Evolutionary conservation across 306 rosid species (phyloP).

Genomic region (Psophocarpus tetragonolobus): DNA sequence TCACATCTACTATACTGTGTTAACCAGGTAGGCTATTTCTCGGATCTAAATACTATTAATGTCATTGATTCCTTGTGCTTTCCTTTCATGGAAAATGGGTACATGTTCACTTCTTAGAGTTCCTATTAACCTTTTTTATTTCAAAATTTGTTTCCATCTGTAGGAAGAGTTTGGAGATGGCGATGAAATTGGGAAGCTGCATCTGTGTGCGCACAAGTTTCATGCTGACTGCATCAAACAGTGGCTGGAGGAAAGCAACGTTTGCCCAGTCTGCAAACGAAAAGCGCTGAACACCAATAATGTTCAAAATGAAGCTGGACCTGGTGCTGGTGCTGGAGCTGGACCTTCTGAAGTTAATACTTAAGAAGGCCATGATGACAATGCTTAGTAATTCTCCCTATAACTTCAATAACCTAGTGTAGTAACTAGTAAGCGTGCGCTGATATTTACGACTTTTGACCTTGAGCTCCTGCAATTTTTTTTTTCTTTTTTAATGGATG

Average conservation of each 20-base stretch:
- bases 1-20: background rate
- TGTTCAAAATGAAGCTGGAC: background rate
- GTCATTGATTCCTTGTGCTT: background rate
- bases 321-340: background rate
- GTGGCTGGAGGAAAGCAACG: constrained; percentile 42
- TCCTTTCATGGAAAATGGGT: background rate
- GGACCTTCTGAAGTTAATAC: too few relatives aligned
- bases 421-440: too few relatives aligned
- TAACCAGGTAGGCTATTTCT: background rate
- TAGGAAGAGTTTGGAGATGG: constrained; percentile 3
- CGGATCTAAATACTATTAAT: background rate
- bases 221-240: constrained; percentile 34
- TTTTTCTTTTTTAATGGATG: too few relatives aligned
- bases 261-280: constrained; percentile 43
- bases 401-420: too few relatives aligned
- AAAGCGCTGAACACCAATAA: background rate
- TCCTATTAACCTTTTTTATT: background rate
- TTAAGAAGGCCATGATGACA: too few relatives aligned
- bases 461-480: too few relatives aligned
- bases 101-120: background rate
- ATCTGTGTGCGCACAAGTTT: constrained; percentile 38
- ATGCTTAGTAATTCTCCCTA: background rate
- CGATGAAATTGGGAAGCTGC: constrained; percentile 31
- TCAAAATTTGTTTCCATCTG: background rate
- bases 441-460: too few relatives aligned